Evolutionary conservation across 805 yeast genomes (phyloP).

Genomic region (Wickerhamomyces rabaulensis): DNA sequence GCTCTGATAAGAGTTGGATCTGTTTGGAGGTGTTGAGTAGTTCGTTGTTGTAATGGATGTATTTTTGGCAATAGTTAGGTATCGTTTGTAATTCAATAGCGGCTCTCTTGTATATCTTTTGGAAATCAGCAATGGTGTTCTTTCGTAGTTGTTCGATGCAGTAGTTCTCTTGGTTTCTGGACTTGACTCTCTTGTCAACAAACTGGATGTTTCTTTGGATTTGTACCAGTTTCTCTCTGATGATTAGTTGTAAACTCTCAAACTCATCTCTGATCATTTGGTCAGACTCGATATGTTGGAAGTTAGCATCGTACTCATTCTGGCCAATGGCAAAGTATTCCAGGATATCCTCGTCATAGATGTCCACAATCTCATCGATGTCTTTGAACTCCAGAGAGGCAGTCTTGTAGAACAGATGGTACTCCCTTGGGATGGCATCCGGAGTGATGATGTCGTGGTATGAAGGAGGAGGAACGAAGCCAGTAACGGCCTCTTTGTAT

Average conservation of each 20-base stretch:
- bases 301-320: slow-evolving; percentile 2
- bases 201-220: slow-evolving; percentile 16
- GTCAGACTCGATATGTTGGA: slow-evolving; percentile 1
- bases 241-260: slow-evolving; percentile 5
- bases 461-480: slow-evolving; percentile 18
- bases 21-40: slow-evolving; percentile 2
- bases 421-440: slow-evolving; percentile 8
- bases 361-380: slow-evolving; percentile 4
- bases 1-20: background rate
- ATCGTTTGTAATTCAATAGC: slow-evolving; percentile 5
- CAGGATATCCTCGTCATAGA: slow-evolving; percentile 8
- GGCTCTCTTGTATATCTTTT: slow-evolving; percentile 12
- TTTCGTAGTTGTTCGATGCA: slow-evolving; percentile 18
- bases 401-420: slow-evolving; percentile 10
- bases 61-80: slow-evolving; percentile 6
- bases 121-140: slow-evolving; percentile 14
- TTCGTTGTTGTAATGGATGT: slow-evolving; percentile 10
- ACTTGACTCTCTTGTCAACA: slow-evolving; percentile 13
- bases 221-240: slow-evolving; percentile 19
- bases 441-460: slow-evolving; percentile 13
- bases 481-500: slow-evolving; percentile 14
- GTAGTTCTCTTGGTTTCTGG: slow-evolving; percentile 11
- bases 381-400: slow-evolving; percentile 6
- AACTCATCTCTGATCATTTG: slow-evolving; percentile 12
- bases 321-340: slow-evolving; percentile 7